Conservation (phyloP, 495 filamentous ascomycete species). For the Penicillium coffeae region DNA sequence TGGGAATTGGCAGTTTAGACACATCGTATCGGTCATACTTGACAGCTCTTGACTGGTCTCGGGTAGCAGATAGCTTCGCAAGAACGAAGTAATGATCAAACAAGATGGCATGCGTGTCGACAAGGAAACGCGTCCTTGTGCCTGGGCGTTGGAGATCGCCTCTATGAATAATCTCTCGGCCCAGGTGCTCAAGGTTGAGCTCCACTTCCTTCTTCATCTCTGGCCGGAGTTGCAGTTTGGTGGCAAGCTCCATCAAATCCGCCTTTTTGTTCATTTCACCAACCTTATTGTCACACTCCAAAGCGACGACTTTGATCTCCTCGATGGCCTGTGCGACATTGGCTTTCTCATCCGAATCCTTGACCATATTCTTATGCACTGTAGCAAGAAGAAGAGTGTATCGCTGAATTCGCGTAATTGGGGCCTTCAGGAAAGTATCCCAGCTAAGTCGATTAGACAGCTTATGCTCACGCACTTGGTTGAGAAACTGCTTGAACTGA, state of each 20-base stretch:
- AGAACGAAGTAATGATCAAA: constrained; percentile 97
- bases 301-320: constrained; percentile 88
- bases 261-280: constrained; percentile 91
- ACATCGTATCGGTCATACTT: constrained; percentile 91
- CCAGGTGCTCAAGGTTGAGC: constrained; percentile 86
- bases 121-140: constrained; percentile 76
- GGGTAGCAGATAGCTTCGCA: constrained; percentile 69
- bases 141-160: constrained; percentile 89
- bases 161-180: constrained; percentile 80
- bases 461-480: constrained; percentile 72
- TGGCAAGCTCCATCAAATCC: constrained; percentile 77
- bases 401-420: constrained; percentile 88
- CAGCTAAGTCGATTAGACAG: constrained; percentile 83
- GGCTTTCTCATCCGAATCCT: constrained; percentile 84
- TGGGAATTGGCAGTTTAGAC: constrained; percentile 93
- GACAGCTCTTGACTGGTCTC: constrained; percentile 59
- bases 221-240: constrained; percentile 76
- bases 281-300: constrained; percentile 93
- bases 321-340: constrained; percentile 85
- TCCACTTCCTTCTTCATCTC: constrained; percentile 80
- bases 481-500: constrained; percentile 81
- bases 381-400: constrained; percentile 81
- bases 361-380: constrained; percentile 76
- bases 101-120: constrained; percentile 87
- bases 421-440: constrained; percentile 90